Base-by-base conservation (phyloP, 1,139 yeast species). In the Geotrichum histeridarum region DNA sequence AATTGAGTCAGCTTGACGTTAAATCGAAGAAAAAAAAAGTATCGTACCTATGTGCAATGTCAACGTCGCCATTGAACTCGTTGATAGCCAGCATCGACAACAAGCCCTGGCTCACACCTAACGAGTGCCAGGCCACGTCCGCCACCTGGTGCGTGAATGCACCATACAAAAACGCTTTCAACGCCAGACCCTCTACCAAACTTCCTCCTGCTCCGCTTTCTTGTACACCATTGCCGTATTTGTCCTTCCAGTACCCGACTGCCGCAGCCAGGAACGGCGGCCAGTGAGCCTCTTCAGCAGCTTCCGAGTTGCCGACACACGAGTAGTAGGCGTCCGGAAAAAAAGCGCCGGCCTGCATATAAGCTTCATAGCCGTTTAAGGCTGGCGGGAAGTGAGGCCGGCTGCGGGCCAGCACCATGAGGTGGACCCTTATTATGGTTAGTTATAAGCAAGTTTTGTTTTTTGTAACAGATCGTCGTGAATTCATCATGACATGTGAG, bases 271-370 rank as follows among this genome's bases (percentile, higher is more conserved):
- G 61, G 61, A 81, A 82, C 1, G 82, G 81, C 1, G 86, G 85
- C 86, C 87, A 82, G 62, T 82, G 86, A 0, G 82, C 73, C 39
- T 70, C 76, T 64, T 82, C 87, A 1, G 84, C 83, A 2, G 77
- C 78, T 5, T 76, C 75, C 4, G 77, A 70, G 48, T 68, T 61
- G 4, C 74, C 77, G 55, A 78, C 68, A 63, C 86, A 82, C 32
- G 76, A 72, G 64, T 82, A 82, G 60, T 81, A 78, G 0, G 83
- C 80, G 63, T 82, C 87, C 0, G 86, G 87, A 61, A 78, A 79
- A 63, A 82, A 82, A 0, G 84, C 74, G 0, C 86, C 86, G 0
- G 82, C 77, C 15, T 75, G 67, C 37, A 64, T 56, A 45, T 52
- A 63, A 18, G 60, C 57, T 14, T 58, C 57, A 37, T 61, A 59